Evolutionary conservation across 2,329 filamentous ascomycete species (phyloP), one percentile per base, ranked within the genome.

Genomic region (Stachybotrys chartarum): DNA sequence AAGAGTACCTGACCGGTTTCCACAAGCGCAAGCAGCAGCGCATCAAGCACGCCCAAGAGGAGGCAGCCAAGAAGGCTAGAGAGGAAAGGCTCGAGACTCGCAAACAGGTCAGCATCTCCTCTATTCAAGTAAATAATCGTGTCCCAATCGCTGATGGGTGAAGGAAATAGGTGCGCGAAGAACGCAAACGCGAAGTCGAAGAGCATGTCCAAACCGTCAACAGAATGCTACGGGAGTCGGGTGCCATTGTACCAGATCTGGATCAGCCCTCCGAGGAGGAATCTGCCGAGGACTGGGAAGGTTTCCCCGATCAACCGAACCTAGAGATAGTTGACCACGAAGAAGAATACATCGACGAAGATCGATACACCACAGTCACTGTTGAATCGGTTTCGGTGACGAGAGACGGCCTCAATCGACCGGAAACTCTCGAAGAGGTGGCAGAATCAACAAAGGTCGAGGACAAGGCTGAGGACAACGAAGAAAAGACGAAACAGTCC

Each of bases 301-400:
- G 87, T 1, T 78, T 91, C 53, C 75, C 78, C 18, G 85, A 87
- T 53, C 64, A 68, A 30, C 69, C 72, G 14, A 60, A 74, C 14
- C 61, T 73, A 5, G 69, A 79, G 45, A 78, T 84, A 24, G 73
- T 94, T 49, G 86, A 95, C 67, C 85, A 90, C 62, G 89, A 96
- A 69, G 91, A 93, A 62, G 91, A 97, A 70, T 99, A 97, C 73
- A 83, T 97, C 61, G 94, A 99, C 70, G 94, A 97, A 70, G 93
- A 97, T 70, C 89, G 88, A 68, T 97, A 91, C 70, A 97, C 94
- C 1, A 96, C 91, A 1, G 94, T 99, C 30, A 97, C 90, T 0
- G 86, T 99, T 1, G 93, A 97, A 69, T 87, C 89, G 11, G 91
- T 99, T 62, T 87, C 87, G 59, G 82, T 95, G 16, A 86, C 88